Percentiles rank a stretch among this genome's conserved stretches.
Evolutionary conservation across 2,329 filamentous ascomycete species (phyloP).

Genomic region (Pyricularia sp.): DNA sequence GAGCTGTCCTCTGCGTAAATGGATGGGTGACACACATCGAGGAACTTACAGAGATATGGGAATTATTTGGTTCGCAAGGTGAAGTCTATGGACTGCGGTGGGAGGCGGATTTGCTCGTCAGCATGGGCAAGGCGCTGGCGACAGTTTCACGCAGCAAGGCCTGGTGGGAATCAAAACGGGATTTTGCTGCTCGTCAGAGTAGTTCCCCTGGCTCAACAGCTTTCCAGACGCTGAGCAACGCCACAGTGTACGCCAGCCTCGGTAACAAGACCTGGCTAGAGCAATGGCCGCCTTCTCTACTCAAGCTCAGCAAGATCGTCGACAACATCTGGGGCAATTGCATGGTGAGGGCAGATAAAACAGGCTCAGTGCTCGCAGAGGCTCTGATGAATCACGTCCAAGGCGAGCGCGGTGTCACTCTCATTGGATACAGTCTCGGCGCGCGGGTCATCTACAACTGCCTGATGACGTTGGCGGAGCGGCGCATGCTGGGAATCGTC

Average conservation of each 20-base stretch:
- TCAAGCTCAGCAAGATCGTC: constrained; percentile 59
- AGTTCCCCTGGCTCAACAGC: constrained; percentile 14
- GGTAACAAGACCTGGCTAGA: constrained; percentile 32
- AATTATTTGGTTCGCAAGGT: constrained; percentile 53
- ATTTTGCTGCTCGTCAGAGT: constrained; percentile 34
- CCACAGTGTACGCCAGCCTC: not conserved
- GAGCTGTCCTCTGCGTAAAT: constrained; percentile 70
- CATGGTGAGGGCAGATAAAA: constrained; percentile 65
- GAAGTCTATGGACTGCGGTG: constrained; percentile 77
- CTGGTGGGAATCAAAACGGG: constrained; percentile 56
- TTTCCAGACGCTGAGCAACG: constrained; percentile 9
- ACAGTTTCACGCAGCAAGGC: constrained; percentile 66
- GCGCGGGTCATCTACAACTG: constrained; percentile 77
- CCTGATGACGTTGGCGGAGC: constrained; percentile 64
- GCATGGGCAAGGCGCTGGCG: constrained; percentile 65
- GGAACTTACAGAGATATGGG: constrained; percentile 68
- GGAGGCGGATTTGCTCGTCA: constrained; percentile 66
- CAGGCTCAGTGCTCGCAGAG: constrained; percentile 59
- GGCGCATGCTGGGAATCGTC: constrained; percentile 71
- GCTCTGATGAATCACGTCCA: constrained; percentile 70
- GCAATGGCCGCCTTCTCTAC: constrained; percentile 50
- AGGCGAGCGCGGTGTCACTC: constrained; percentile 66
- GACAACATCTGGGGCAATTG: constrained; percentile 73
- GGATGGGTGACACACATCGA: constrained; percentile 67
- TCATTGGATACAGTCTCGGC: constrained; percentile 73